Evolutionary conservation across 1,284 basidiomycete species (phyloP).

Genomic region (Pseudozyma hubeiensis): DNA sequence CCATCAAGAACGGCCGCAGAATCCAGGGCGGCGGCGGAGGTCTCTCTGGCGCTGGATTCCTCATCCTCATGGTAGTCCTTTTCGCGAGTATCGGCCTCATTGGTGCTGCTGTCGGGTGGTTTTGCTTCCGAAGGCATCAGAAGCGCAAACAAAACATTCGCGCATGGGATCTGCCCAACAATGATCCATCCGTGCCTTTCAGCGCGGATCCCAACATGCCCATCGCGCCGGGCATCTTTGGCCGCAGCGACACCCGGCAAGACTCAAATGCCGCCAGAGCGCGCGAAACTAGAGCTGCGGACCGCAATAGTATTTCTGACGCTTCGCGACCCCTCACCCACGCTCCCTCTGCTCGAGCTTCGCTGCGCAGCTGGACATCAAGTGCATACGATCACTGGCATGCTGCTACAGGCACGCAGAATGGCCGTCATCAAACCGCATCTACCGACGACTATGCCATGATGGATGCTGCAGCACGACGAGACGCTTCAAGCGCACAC

Average conservation of each 20-base stretch:
- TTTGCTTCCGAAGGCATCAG: constrained; percentile 42
- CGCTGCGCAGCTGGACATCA: constrained; percentile 48
- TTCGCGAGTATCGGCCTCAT: constrained; percentile 29
- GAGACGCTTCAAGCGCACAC: neutral
- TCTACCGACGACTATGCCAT: constrained; percentile 32
- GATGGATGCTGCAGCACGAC: constrained; percentile 10
- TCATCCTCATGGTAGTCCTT: constrained; percentile 35
- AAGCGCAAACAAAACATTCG: constrained; percentile 37
- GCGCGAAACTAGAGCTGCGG: constrained; percentile 6
- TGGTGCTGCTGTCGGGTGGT: constrained; percentile 40
- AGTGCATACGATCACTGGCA: constrained; percentile 32
- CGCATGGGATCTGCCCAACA: constrained; percentile 44
- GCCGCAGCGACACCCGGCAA: constrained; percentile 21
- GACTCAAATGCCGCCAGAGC: constrained; percentile 12
- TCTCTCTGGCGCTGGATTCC: constrained; percentile 16
- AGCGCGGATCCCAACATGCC: constrained; percentile 41
- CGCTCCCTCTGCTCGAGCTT: constrained; percentile 26
- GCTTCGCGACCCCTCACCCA: constrained; percentile 26
- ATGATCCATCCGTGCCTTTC: constrained; percentile 41
- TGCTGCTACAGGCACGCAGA: constrained; percentile 9
- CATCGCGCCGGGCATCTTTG: constrained; percentile 43
- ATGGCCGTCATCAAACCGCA: constrained; percentile 4
- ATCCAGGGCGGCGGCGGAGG: constrained; percentile 14
- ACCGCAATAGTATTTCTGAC: constrained; percentile 26
- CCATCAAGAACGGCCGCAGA: constrained; percentile 36